Evolutionary conservation across 2,329 filamentous ascomycete species (phyloP).

Genomic region (Pseudogymnoascus sp.): DNA sequence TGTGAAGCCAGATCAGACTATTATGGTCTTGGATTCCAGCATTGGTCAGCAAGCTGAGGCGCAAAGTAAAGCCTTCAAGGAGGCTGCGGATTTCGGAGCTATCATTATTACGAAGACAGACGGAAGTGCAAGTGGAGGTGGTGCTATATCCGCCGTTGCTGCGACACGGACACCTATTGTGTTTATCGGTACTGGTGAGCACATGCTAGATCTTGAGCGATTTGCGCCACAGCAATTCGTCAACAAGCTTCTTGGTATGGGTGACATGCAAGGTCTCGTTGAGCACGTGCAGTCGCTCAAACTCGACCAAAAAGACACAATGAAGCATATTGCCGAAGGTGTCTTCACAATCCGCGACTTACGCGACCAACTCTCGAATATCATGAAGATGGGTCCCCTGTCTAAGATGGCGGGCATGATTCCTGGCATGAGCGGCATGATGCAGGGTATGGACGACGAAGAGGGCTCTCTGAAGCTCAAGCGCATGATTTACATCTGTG

Average conservation of each 20-base stretch:
- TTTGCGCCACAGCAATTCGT: slow-evolving; percentile 93
- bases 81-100: slow-evolving; percentile 90
- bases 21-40: slow-evolving; percentile 94
- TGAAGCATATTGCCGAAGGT: slow-evolving; percentile 96
- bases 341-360: slow-evolving; percentile 94
- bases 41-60: slow-evolving; percentile 95
- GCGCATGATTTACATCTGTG: slow-evolving; percentile 98
- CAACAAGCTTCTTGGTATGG: slow-evolving; percentile 91
- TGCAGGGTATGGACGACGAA: slow-evolving; percentile 94
- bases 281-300: slow-evolving; percentile 96
- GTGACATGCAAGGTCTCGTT: slow-evolving; percentile 87
- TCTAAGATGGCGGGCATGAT: slow-evolving; percentile 99
- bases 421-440: slow-evolving; percentile 85
- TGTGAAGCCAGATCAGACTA: slow-evolving; percentile 87
- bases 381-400: slow-evolving; percentile 99
- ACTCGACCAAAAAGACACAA: slow-evolving; percentile 95
- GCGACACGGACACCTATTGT: slow-evolving; percentile 96
- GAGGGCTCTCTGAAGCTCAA: slow-evolving; percentile 90
- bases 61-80: slow-evolving; percentile 94
- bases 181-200: slow-evolving; percentile 95
- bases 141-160: slow-evolving; percentile 93
- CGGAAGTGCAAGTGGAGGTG: slow-evolving; percentile 88
- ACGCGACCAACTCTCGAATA: slow-evolving; percentile 89
- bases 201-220: slow-evolving; percentile 88
- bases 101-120: slow-evolving; percentile 99